Conservation (phyloP, 1,284 basidiomycete genomes). For the Moesziomyces sp. region DNA sequence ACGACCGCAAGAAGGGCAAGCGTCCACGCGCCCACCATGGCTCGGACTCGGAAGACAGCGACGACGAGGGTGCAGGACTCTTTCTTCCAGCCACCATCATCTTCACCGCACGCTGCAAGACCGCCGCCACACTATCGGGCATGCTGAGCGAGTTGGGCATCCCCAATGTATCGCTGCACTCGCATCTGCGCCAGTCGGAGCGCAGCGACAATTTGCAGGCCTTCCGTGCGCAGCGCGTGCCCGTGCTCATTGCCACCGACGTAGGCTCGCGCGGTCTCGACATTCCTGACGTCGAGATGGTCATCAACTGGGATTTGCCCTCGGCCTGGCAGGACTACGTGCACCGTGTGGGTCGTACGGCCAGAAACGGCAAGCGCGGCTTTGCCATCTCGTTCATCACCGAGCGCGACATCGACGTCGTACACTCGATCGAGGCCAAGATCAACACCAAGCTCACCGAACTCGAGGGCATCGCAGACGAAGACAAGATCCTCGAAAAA, state of each 20-base stretch:
- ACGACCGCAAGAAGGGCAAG: constrained; percentile 41
- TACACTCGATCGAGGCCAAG: constrained; percentile 84
- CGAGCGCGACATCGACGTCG: constrained; percentile 87
- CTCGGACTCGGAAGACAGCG: constrained; percentile 28
- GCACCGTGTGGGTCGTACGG: constrained; percentile 80
- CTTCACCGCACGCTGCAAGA: constrained; percentile 87
- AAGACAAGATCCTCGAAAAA: constrained; percentile 84
- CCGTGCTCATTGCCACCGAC: constrained; percentile 66
- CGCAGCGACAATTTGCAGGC: constrained; percentile 82
- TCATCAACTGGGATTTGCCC: constrained; percentile 97
- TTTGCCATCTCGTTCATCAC: constrained; percentile 93
- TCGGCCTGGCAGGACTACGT: constrained; percentile 73
- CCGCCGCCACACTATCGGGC: constrained; percentile 81
- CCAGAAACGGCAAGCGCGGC: constrained; percentile 89
- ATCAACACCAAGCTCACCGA: constrained; percentile 74
- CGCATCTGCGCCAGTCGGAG: constrained; percentile 88
- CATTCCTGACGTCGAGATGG: constrained; percentile 80
- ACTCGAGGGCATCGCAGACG: constrained; percentile 70
- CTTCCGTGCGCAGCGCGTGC: constrained; percentile 78
- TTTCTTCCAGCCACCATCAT: constrained; percentile 85
- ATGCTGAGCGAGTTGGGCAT: constrained; percentile 78
- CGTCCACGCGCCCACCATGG: constrained; percentile 16
- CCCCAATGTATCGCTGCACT: constrained; percentile 89
- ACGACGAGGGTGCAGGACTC: constrained; percentile 24
- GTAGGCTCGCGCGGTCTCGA: constrained; percentile 67